Evolutionary conservation across 371 early-diverging fungal species (phyloP).

Genomic region (Syncephalastrum contaminatum): DNA sequence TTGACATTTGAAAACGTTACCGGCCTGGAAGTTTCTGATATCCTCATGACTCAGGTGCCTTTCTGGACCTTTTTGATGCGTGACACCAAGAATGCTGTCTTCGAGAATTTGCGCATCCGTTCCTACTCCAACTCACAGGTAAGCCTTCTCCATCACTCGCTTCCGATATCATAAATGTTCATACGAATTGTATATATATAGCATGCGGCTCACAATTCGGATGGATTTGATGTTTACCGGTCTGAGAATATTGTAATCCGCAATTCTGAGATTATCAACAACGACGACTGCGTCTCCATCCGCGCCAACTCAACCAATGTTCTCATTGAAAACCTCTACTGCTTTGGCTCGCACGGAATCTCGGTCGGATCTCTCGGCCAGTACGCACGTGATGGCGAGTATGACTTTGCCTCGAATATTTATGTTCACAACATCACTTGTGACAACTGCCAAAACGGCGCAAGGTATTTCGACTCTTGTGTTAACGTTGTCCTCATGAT

Average conservation of each 20-base stretch:
- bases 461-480: slow-evolving; percentile 8
- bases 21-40: slow-evolving; percentile 12
- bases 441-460: slow-evolving; percentile 21
- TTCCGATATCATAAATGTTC: too few relatives aligned
- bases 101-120: slow-evolving; percentile 8
- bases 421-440: slow-evolving; percentile 19
- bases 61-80: slow-evolving; percentile 20
- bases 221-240: slow-evolving; percentile 15
- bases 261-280: slow-evolving; percentile 18
- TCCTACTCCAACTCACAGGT: slow-evolving; percentile 17
- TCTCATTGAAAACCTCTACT: slow-evolving; percentile 19
- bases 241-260: slow-evolving; percentile 12
- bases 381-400: slow-evolving; percentile 14
- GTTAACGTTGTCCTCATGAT: not conserved
- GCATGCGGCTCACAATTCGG: slow-evolving; percentile 13
- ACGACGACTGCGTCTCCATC: slow-evolving; percentile 26
- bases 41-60: slow-evolving; percentile 14
- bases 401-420: slow-evolving; percentile 20
- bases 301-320: slow-evolving; percentile 20
- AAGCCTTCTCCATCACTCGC: slow-evolving; percentile 3
- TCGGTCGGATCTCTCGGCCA: slow-evolving; percentile 28
- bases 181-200: too few relatives aligned
- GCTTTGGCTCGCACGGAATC: slow-evolving; percentile 29
- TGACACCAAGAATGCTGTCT: slow-evolving; percentile 10
- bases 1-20: slow-evolving; percentile 16